Conservation (phyloP, 208 protist species). For the Crithidia mellificae region DNA sequence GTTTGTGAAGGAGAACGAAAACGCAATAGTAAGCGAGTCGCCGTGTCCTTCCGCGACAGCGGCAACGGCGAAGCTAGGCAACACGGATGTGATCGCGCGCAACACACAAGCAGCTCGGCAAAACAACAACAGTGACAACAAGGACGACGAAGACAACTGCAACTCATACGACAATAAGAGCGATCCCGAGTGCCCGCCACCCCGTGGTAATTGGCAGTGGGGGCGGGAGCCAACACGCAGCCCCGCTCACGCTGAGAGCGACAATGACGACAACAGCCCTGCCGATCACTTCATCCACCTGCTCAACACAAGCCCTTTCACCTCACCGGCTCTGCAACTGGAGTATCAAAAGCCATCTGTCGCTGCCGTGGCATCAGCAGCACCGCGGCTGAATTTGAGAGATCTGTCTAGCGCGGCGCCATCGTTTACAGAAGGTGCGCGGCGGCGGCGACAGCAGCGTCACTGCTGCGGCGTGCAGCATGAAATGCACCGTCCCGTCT, state of each 20-base stretch:
- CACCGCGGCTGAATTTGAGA: too few species aligned
- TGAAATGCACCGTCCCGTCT: not conserved
- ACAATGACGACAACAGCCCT: not conserved
- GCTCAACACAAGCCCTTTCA: not conserved
- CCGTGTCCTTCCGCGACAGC: not conserved
- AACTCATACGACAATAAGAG: too few species aligned
- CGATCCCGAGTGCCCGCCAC: not conserved
- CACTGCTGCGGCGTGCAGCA: too few species aligned
- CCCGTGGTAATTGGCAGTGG: not conserved
- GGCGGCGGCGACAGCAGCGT: not conserved
- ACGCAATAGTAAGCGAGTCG: not conserved
- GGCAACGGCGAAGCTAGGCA: not conserved
- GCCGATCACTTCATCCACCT: not conserved
- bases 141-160: too few species aligned
- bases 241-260: not conserved
- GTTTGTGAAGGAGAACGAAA: not conserved
- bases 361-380: not conserved
- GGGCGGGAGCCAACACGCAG: conserved; percentile 1
- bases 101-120: not conserved
- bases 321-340: not conserved
- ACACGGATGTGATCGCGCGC: not conserved
- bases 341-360: not conserved
- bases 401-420: too few species aligned
- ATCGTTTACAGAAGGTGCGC: too few species aligned
- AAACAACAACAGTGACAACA: too few species aligned